phyloP scores from a whole-genome alignment of 495 filamentous ascomycete genomes.

The Podospora australis region DNA sequence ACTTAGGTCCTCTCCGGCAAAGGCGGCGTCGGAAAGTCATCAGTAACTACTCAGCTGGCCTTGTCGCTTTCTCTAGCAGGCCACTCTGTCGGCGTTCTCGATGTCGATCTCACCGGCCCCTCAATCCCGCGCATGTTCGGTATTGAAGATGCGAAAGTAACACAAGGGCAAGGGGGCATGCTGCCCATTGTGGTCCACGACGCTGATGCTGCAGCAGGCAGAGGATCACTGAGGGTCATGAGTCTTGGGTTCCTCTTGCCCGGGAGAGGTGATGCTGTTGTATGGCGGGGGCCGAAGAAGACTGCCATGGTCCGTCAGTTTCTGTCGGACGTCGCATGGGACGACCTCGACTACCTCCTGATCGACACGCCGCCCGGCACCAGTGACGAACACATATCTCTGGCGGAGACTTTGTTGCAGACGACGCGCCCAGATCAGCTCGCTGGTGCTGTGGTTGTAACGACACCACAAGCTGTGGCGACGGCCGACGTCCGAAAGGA shows the following conservation, averaged over 20 bases:
- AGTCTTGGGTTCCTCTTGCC: conserved; percentile 86
- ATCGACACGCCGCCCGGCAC: conserved; percentile 96
- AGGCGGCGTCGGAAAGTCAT: conserved; percentile 96
- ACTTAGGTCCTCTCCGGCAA: conserved; percentile 84
- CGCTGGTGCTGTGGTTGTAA: conserved; percentile 84
- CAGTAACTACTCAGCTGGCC: conserved; percentile 89
- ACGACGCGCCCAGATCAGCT: conserved; percentile 55
- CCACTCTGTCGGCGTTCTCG: conserved; percentile 86
- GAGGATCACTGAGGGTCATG: conserved; percentile 78
- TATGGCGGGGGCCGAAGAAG: conserved; percentile 98
- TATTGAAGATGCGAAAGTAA: conserved; percentile 82
- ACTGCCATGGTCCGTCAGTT: conserved; percentile 99
- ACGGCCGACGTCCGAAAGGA: conserved; percentile 94
- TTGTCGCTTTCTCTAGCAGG: conserved; percentile 79
- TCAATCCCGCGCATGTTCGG: conserved; percentile 92
- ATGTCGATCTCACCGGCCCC: conserved; percentile 92
- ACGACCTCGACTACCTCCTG: conserved; percentile 76
- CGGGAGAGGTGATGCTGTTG: conserved; percentile 77
- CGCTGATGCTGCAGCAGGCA: conserved; percentile 36
- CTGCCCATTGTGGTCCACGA: conserved; percentile 76
- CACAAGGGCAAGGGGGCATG: conserved; percentile 84
- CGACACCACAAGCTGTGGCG: conserved; percentile 89
- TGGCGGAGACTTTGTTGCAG: conserved; percentile 75
- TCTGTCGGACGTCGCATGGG: conserved; percentile 88
- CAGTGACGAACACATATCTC: conserved; percentile 92